Evolutionary conservation across 164 flowering plant species (phyloP), one percentile per base, ranked within the genome.

Genomic region (Piper longum): DNA sequence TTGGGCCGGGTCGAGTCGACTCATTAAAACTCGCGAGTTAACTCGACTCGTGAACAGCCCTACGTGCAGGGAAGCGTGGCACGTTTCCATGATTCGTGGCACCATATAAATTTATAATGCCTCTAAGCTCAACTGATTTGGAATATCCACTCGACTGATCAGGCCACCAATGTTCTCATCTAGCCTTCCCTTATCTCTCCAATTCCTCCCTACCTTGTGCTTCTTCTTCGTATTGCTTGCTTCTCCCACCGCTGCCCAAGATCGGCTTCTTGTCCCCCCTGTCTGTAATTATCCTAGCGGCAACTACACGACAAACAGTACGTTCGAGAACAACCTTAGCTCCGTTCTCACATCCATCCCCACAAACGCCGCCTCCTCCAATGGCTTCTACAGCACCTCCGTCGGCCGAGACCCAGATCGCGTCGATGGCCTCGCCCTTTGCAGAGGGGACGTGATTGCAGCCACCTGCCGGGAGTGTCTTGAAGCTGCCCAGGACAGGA

Each of bases 371-470:
- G n/a, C 55, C 26, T 9, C 39, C 42, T 8, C 4, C 60, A 16
- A 11, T 56, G 62, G 68, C 40, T 67, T 67, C 70, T 51, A 43
- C 66, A 56, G 17, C 13, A 16, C 45, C 9, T 12, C 66, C 5
- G 18, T 17, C 16, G 70, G 70, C 8, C n/a, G 16, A 17, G 7
- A 12, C 39, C 61, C 65, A 16, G 55, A 62, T 42, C 55, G 19
- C 14, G 45, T 63, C 44, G 45, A 68, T 51, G 66, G 62, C 40
- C 51, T 68, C 0, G 62, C 62, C 18, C 66, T 43, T 4, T 68
- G 71, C 62, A 62, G 71, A 51, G 66, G 71, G 13, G 66, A 68
- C 26, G 42, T 48, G 18, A 11, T 4, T 2, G 14, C 58, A 2
- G 17, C 45, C 26, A 16, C 26, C 7, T 68, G 66, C 62, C 16